Evolutionary conservation across 495 filamentous ascomycete species (phyloP), one percentile per base, ranked within the genome.

Genomic region (Penicillium paxilli): DNA sequence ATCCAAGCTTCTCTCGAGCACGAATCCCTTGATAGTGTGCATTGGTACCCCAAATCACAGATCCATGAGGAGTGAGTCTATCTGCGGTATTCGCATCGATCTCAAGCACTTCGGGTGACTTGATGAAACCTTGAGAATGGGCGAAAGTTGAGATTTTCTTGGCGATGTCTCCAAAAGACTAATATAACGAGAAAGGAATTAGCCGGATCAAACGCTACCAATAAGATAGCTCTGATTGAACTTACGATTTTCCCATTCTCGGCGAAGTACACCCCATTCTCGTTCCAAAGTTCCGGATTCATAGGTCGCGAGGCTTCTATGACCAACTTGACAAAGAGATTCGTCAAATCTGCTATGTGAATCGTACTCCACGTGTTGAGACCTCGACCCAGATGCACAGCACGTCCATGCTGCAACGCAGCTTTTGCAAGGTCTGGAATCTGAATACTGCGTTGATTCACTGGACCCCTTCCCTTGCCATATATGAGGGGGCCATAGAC

Each of bases 401-500:
- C 82, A 51, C 79, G 72, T 1, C 83, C 80, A 20, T 76, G 57
- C 59, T 82, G 32, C 5, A 90, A 66, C 16, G 77, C 79, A 16
- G 51, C 58, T n/a, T 70, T 61, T 14, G 73, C 70, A 24, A 90
- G 62, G 23, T 66, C 59, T 21, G 81, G 80, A 0, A 85, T 69
- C 59, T 89, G 85, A 57, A 75, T 72, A 54, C 80, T 83, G 51
- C 77, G 66, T 58, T 75, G 65, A 59, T 89, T 90, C 44, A 73
- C 78, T 0, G 85, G 76, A 0, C 87, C 85, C 42, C 83, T 74
- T 16, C 86, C 87, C 44, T 49, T 23, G 17, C 86, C 87, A 63
- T 89, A 89, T 62, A 90, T 90, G 12, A 78, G 78, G 0, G 87
- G 85, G 4, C 86, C 86, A 26, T 77, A 84, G 14, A 90, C 74